phyloP scores from a whole-genome alignment of 306 rosid species.

The Trifolium repens region DNA sequence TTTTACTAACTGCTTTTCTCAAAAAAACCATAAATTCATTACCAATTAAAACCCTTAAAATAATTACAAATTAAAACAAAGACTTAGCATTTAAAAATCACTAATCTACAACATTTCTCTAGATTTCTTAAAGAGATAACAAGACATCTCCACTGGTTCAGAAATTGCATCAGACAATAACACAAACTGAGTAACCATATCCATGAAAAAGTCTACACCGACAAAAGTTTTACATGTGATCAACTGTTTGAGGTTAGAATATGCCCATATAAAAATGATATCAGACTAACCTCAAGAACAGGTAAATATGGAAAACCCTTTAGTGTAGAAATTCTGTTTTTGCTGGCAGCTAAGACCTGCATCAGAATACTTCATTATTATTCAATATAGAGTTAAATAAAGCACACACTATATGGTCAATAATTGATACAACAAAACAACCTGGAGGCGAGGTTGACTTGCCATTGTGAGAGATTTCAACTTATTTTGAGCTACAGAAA shows the following conservation, averaged over 20 bases:
- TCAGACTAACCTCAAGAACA: conserved; percentile 80
- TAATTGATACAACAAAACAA: conserved; percentile 46
- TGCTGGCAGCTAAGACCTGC: conserved; percentile 99
- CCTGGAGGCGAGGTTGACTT: conserved; percentile 99
- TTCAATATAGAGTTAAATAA: conserved; percentile 8
- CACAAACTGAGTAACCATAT: conserved; percentile 16
- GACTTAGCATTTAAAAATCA: not conserved
- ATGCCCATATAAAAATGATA: conserved; percentile 20
- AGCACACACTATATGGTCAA: conserved; percentile 21
- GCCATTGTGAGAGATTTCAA: conserved; percentile 95
- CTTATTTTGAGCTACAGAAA: conserved; percentile 97
- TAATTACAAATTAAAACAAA: conserved; percentile 15
- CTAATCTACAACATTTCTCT: conserved; percentile 12
- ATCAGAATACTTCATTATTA: conserved; percentile 37
- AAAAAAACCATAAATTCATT: conserved; percentile 26
- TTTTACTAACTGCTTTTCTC: conserved; percentile 8
- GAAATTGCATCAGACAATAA: conserved; percentile 25
- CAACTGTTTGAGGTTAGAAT: not conserved
- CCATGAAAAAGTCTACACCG: conserved; percentile 3
- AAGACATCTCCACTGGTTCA: conserved; percentile 9
- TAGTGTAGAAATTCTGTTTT: conserved; percentile 84
- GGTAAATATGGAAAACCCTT: conserved; percentile 96
- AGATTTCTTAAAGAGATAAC: conserved; percentile 21
- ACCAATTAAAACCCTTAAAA: not conserved
- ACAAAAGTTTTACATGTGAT: conserved; percentile 9